Conservation (phyloP, 768 basidiomycete species). For the Leccinum boreale region DNA sequence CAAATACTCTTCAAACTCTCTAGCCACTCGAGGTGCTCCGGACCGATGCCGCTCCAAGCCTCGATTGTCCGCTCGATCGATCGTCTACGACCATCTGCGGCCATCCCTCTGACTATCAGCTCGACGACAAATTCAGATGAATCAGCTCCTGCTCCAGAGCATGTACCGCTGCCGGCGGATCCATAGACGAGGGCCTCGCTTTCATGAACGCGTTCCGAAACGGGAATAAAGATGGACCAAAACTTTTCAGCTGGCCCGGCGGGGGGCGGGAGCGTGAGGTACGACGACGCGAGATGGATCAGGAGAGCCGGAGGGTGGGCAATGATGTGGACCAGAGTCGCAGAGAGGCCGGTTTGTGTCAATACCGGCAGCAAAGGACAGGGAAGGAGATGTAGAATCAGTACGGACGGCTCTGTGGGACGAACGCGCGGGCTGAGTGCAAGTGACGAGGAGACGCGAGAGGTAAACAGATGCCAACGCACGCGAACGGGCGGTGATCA, state of each 20-base stretch:
- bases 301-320: conserved; percentile 73
- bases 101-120: conserved; percentile 47
- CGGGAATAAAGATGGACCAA: conserved; percentile 72
- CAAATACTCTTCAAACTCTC: conserved; percentile 49
- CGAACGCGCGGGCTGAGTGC: conserved; percentile 6
- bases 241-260: conserved; percentile 64
- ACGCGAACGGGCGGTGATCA: conserved; percentile 52
- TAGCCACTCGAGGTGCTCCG: conserved; percentile 50
- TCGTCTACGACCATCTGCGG: conserved; percentile 45
- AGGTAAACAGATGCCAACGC: conserved; percentile 15
- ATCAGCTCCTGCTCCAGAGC: conserved; percentile 32
- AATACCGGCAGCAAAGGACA: conserved; percentile 54
- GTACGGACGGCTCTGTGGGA: conserved; percentile 49
- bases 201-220: conserved; percentile 60
- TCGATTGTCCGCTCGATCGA: conserved; percentile 60
- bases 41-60: conserved; percentile 49
- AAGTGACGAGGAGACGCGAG: neutral
- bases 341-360: conserved; percentile 59
- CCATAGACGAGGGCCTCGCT: conserved; percentile 61
- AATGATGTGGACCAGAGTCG: conserved; percentile 58
- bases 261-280: conserved; percentile 70
- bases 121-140: conserved; percentile 58
- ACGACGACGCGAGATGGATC: conserved; percentile 62
- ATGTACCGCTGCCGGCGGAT: conserved; percentile 45
- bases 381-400: conserved; percentile 55